Evolutionary conservation across 164 flowering plant genomes (phyloP), one percentile per base, ranked within the genome.

Genomic region (Akebia trifoliata): DNA sequence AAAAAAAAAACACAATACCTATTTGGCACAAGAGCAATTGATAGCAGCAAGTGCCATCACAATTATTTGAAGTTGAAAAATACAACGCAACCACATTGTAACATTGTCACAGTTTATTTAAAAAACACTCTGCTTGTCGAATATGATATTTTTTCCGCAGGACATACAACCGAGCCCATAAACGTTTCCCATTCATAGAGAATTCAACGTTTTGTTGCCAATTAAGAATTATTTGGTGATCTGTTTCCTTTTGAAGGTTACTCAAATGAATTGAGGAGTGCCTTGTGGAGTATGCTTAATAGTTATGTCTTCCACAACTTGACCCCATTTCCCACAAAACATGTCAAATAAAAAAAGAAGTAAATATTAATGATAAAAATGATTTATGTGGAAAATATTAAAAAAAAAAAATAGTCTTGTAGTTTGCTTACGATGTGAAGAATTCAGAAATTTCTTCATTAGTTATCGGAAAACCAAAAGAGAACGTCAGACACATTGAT

Each of bases 311-410:
- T 42, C 46, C 46, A 42, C 46, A 17, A 42, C 46, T 17, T 42
- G 46, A 42, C 46, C 46, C 46, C 46, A 42, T 42, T 24, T 42
- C 46, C 46, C 20, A 24, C 22, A 18, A 36, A 36, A 36, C 14
- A 8, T 9, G 39, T 36, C 22, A 2, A 5, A 42, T 24, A 42
- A 42, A n/a, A 8, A 42, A 4, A 24, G 20, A 4, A 40, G 45
- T 17, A 12, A 42, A 21, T n/a, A 42, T 42, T 17, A 42, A n/a
- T n/a, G n/a, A n/a, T n/a, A n/a, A n/a, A n/a, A n/a, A n/a, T n/a
- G n/a, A n/a, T n/a, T n/a, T n/a, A n/a, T n/a, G n/a, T n/a, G n/a
- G 4, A 9, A 1, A 42, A 20, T 21, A 42, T 42, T 4, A 5
- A 10, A 42, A 18, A 42, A 12, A 5, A 42, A 42, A 42, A 17